Evolutionary conservation across 1,284 basidiomycete genomes (phyloP).

Genomic region (Schizopora paradoxa): DNA sequence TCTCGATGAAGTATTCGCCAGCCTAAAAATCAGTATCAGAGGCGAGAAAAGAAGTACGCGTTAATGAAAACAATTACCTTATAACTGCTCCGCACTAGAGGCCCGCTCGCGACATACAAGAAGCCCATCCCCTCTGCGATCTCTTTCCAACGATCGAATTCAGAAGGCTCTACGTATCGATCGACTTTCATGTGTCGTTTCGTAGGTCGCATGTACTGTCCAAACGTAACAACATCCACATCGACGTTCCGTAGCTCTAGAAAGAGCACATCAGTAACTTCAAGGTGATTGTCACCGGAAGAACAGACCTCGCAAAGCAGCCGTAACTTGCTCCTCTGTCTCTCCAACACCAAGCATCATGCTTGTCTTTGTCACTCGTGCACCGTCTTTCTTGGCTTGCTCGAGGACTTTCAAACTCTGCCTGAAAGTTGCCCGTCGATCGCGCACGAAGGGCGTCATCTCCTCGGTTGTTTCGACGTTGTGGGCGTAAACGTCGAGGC

Average conservation of each 20-base stretch:
- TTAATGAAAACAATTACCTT: slow-evolving; percentile 54
- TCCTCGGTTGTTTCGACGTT: slow-evolving; percentile 96
- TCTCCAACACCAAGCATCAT: slow-evolving; percentile 99
- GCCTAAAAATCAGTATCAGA: slow-evolving; percentile 44
- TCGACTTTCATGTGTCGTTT: slow-evolving; percentile 99
- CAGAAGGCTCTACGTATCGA: slow-evolving; percentile 89
- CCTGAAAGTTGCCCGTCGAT: slow-evolving; percentile 89
- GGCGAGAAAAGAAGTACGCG: slow-evolving; percentile 2
- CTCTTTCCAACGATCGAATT: slow-evolving; percentile 90
- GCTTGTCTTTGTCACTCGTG: slow-evolving; percentile 93
- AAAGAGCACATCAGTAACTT: not conserved
- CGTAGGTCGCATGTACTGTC: slow-evolving; percentile 99
- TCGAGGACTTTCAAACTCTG: slow-evolving; percentile 85
- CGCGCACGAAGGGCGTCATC: slow-evolving; percentile 91
- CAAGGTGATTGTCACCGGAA: not conserved
- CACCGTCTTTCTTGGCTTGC: slow-evolving; percentile 77
- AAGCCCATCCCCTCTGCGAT: slow-evolving; percentile 93
- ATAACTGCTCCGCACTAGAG: slow-evolving; percentile 93
- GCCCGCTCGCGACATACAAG: slow-evolving; percentile 95
- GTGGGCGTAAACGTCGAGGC: slow-evolving; percentile 97
- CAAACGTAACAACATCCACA: slow-evolving; percentile 98
- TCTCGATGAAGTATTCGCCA: slow-evolving; percentile 90
- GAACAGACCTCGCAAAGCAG: slow-evolving; percentile 73
- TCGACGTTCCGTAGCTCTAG: slow-evolving; percentile 81
- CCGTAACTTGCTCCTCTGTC: slow-evolving; percentile 76